Base-by-base conservation (phyloP, 208 protist genomes). In the Trypanosoma avium region DNA sequence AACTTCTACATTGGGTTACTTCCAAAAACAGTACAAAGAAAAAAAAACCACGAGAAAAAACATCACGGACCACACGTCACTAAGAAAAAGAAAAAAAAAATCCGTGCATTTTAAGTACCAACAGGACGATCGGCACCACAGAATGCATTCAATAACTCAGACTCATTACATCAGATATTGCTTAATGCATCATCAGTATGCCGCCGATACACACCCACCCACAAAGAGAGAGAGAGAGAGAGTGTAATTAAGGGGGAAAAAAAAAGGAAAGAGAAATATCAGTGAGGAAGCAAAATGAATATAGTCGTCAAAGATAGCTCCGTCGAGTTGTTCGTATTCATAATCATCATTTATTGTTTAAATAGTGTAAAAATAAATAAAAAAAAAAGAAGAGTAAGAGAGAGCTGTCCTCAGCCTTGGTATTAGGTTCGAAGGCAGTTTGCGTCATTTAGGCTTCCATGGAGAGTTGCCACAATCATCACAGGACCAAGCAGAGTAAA, bases 391-490 rank as follows among this genome's bases (percentile, higher is more conserved):
- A 10, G 53, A 45, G 49, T 5, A 29, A 1, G 29, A 7, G n/a
- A 2, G n/a, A 32, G 33, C 7, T 29, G 29, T 40, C 61, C 61
- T 67, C 61, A 58, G 61, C 64, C 64, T 48, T 61, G 64, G 64
- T 48, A 70, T 43, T 70, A 62, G 64, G 64, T 70, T 70, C 64
- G 64, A 35, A 57, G 64, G 64, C 64, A 29, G 43, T 61, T 70
- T 1, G 50, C 53, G 64, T 59, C 65, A 71, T 42, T 21, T 24
- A 26, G 46, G 29, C n/a, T 46, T 71, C 65, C 65, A 61, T 42
- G 65, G 65, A 71, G 65, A 71, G 65, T 22, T 52, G 65, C 65
- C 65, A 71, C 56, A 64, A 45, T 71, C 65, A 64, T 64, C 65
- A 71, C 33, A 27, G 56, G 48, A 24, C 26, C 15, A n/a, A 1